Evolutionary conservation across 164 flowering plant species (phyloP), one percentile per base, ranked within the genome.

Genomic region (Nymphaea colorata): DNA sequence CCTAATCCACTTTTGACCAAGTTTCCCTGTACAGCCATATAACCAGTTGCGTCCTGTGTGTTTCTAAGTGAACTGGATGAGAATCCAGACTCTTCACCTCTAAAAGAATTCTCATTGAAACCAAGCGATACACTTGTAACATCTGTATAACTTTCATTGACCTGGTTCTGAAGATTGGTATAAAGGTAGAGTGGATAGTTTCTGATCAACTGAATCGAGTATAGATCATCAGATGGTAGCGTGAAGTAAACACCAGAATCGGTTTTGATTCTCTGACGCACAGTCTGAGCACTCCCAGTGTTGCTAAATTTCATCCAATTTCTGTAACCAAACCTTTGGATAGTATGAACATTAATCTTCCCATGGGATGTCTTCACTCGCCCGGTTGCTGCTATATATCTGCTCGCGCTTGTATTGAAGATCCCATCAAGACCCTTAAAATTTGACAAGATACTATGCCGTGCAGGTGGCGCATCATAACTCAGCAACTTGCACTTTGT

Each of bases 361-460:
- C 98, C 98, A 74, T 73, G 69, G 3, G 98, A 91, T 18, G 96
- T 84, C 44, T 81, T 79, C 17, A 93, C 85, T 94, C 88, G 83
- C 66, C 98, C 98, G 1, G 72, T 68, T 0, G 87, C 79, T 2
- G 75, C 67, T 18, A 89, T 73, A 10, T 75, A 74, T 77, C 95
- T 78, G 25, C 66, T 72, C 7, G 72, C 87, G 0, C 36, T 76
- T 6, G 86, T 86, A 14, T 72, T 42, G 68, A 91, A 89, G 12
- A 64, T 73, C 59, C 97, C 98, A 78, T 87, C 74, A 4, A 81
- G 63, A 60, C 93, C 96, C 16, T 73, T 74, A 12, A 83, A 83
- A 12, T 86, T 62, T 0, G 84, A 76, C 14, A 43, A 62, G 61
- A 68, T 42, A 4, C 83, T 74, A 41, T 78, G 14, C 4, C 0